Conservation (phyloP, 306 rosid species). For the Corylus heterophylla region DNA sequence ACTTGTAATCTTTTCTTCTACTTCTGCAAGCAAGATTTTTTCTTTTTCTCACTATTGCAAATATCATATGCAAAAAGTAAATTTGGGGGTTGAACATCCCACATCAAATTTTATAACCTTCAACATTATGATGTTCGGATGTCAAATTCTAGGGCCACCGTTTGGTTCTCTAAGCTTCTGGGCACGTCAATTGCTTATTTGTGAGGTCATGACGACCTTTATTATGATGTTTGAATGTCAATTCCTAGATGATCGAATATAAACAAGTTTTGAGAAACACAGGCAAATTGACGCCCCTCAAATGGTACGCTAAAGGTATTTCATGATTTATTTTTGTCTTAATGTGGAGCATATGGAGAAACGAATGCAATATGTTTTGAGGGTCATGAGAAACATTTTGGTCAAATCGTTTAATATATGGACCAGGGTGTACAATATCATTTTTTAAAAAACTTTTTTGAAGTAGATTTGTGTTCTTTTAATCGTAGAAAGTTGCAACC, state of each 20-base stretch:
- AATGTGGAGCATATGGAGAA: too few species aligned
- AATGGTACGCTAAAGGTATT: background rate
- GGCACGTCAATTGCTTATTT: background rate
- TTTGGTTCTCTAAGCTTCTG: background rate
- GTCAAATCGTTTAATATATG: too few species aligned
- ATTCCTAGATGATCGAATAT: background rate
- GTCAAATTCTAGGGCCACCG: background rate
- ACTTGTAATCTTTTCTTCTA: background rate
- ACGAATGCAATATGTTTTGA: too few species aligned
- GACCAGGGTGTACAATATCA: too few species aligned
- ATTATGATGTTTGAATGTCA: background rate
- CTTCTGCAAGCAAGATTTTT: background rate
- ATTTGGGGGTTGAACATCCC: background rate
- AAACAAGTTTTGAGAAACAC: background rate
- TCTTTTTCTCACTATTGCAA: background rate
- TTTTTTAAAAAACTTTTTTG: too few species aligned
- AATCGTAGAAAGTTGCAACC: too few species aligned
- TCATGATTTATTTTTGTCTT: too few species aligned
- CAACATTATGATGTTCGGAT: background rate
- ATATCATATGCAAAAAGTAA: background rate
- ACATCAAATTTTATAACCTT: background rate
- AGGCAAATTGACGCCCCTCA: background rate
- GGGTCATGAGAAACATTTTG: too few species aligned
- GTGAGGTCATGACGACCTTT: background rate
- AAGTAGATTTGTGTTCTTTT: too few species aligned